Base-by-base conservation (phyloP, 108 stramenopile species). In the Chaetoceros muelleri region DNA sequence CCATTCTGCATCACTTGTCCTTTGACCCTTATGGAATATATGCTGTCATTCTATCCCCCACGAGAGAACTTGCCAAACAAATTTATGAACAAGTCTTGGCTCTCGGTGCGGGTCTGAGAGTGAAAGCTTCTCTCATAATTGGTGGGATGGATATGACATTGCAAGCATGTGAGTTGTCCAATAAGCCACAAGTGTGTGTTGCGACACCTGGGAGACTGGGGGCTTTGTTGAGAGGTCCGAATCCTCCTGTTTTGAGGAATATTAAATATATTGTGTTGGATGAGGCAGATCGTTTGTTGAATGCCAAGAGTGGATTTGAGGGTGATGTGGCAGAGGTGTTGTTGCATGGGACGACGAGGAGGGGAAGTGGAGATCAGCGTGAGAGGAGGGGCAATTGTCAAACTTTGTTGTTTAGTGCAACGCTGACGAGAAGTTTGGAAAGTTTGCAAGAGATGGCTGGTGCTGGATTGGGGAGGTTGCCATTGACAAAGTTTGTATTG, bases 51-150 rank as follows among this genome's bases (percentile, higher is more conserved):
- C 57, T 99, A 45, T 87, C 91, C 55, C 98, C 98, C 1, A 94
- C 95, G 8, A 75, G 98, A 2, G 98, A 99, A 82, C 74, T 99
- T 30, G 98, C 98, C 50, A 84, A 95, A 48, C 98, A 99, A 62
- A 94, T 99, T 48, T 76, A 85, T 46, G 94, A 97, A 58, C 96
- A 96, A 68, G 73, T 99, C 24, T 52, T 78, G 26, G 96, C 96
- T 0, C 58, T 99, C 44, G 98, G 98, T 0, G 55, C 82, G 8
- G 75, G 79, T 7, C 79, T 94, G 57, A 74, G 85, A 29, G 82
- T 94, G 21, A 62, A 73, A 23, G 75, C 86, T 23, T 78, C 80
- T 3, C 48, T 92, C 22, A 87, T 96, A 19, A 88, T 96, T 2
- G 98, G 98, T 40, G 98, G 98, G 30, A 61, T 89, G 72, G 85